These are phyloP conservation scores for Pseudozyma hubeiensis DNA, from an alignment of 1,284 basidiomycete species.

Conservation along the genomic window DNA sequence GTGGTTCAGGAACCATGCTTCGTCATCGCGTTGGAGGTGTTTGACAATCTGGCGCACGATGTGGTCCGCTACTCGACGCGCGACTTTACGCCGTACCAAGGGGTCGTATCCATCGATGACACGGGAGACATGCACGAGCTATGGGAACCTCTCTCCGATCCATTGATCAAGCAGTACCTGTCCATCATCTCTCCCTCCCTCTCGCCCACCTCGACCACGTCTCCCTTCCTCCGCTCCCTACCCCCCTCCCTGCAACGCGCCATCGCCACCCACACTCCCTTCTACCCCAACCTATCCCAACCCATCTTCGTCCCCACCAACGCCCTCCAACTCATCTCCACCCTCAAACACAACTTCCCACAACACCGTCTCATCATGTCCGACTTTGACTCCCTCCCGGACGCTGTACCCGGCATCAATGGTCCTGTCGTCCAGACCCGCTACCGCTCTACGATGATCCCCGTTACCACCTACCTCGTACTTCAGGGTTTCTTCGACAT, in stretches of 20 bases:
- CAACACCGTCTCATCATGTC: constrained; percentile 89
- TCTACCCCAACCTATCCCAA: constrained; percentile 89
- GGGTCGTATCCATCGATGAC: constrained; percentile 82
- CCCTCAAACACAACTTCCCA: constrained; percentile 86
- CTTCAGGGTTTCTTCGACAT: constrained; percentile 98
- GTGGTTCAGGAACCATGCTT: constrained; percentile 86
- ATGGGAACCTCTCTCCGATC: constrained; percentile 86
- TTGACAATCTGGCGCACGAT: constrained; percentile 98
- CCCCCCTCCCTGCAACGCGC: constrained; percentile 69
- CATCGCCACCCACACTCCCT: constrained; percentile 68
- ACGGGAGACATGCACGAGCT: constrained; percentile 86
- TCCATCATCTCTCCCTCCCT: constrained; percentile 27
- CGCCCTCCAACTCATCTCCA: constrained; percentile 84
- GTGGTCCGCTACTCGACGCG: constrained; percentile 87
- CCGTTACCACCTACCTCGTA: constrained; percentile 90
- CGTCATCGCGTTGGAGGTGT: constrained; percentile 92
- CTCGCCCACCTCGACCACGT: constrained; percentile 54
- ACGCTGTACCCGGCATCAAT: constrained; percentile 83
- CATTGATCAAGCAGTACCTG: constrained; percentile 79
- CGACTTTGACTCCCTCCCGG: constrained; percentile 89
- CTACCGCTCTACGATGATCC: constrained; percentile 79
- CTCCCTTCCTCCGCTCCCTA: constrained; percentile 74
- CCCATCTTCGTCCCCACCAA: constrained; percentile 94
- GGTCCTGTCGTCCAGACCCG: constrained; percentile 97
- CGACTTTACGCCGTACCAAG: constrained; percentile 82